Evolutionary conservation across 1,284 basidiomycete species (phyloP).

Genomic region (Cryptococcus depauperatus): DNA sequence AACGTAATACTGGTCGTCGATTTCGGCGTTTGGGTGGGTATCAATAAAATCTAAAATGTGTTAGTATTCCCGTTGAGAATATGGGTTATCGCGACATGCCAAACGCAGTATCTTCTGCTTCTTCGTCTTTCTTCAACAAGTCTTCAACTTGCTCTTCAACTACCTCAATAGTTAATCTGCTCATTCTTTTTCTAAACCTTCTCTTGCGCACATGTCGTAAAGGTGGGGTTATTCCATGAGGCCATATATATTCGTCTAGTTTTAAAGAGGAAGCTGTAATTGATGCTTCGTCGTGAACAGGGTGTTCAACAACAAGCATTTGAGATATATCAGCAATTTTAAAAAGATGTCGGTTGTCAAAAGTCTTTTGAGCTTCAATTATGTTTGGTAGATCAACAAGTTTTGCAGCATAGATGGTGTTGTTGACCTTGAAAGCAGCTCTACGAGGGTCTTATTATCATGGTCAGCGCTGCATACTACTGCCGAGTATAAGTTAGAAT

Average conservation of each 20-base stretch:
- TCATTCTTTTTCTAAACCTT: conserved; percentile 66
- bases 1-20: conserved; percentile 35
- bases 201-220: conserved; percentile 85
- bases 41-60: conserved; percentile 29
- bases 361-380: conserved; percentile 90
- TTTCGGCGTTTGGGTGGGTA: conserved; percentile 31
- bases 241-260: conserved; percentile 94
- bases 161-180: conserved; percentile 75
- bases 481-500: background rate
- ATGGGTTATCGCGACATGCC: conserved; percentile 16
- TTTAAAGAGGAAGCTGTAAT: conserved; percentile 57
- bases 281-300: conserved; percentile 61
- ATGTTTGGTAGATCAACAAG: conserved; percentile 94
- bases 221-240: conserved; percentile 92
- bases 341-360: conserved; percentile 95
- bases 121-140: conserved; percentile 74
- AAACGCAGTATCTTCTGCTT: conserved; percentile 54
- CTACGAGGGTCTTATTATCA: conserved; percentile 72
- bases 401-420: conserved; percentile 76
- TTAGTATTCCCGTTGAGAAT: conserved; percentile 1
- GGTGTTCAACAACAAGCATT: conserved; percentile 80
- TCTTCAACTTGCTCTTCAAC: conserved; percentile 95
- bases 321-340: conserved; percentile 98
- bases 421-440: conserved; percentile 81
- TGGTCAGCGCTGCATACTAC: too few relatives aligned